These are phyloP conservation scores for Fusarium concolor DNA, from an alignment of 2,329 filamentous ascomycete species.

Conservation along the genomic window DNA sequence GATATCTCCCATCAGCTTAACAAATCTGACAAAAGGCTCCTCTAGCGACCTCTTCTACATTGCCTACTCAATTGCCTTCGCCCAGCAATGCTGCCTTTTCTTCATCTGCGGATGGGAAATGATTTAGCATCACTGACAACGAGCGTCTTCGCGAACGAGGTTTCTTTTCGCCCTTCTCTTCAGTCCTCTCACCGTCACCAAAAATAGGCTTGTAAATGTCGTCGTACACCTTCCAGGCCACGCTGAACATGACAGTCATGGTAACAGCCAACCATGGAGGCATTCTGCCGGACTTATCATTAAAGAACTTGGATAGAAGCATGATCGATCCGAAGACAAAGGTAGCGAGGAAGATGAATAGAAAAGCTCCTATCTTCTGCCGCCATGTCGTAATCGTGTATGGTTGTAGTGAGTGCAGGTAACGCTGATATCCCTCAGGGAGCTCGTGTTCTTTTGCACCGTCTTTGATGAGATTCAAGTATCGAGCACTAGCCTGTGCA, in stretches of 20 bases:
- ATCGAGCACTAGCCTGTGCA: conserved; percentile 85
- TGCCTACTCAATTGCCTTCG: conserved; percentile 11
- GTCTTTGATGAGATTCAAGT: conserved; percentile 81
- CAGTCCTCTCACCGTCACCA: conserved; percentile 85
- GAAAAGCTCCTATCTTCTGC: conserved; percentile 72
- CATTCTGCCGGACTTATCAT: conserved; percentile 73
- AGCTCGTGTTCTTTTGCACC: conserved; percentile 85
- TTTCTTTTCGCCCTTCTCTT: conserved; percentile 42
- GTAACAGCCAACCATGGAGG: conserved; percentile 74
- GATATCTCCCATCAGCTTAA: not conserved
- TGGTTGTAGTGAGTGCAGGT: conserved; percentile 74
- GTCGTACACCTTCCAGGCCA: conserved; percentile 61
- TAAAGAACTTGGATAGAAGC: conserved; percentile 57
- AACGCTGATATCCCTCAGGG: conserved; percentile 80
- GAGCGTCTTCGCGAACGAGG: conserved; percentile 9
- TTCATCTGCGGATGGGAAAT: conserved; percentile 30
- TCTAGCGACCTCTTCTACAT: too few species aligned
- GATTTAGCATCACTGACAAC: conserved; percentile 17
- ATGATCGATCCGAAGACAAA: conserved; percentile 68
- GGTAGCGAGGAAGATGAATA: conserved; percentile 70
- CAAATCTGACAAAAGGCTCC: not conserved
- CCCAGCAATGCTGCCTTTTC: conserved; percentile 43
- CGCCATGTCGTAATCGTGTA: conserved; percentile 75
- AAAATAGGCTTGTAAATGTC: conserved; percentile 69
- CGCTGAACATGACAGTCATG: conserved; percentile 63